Base-by-base conservation (phyloP, 1,284 basidiomycete genomes). In the Tilletia walkeri region DNA sequence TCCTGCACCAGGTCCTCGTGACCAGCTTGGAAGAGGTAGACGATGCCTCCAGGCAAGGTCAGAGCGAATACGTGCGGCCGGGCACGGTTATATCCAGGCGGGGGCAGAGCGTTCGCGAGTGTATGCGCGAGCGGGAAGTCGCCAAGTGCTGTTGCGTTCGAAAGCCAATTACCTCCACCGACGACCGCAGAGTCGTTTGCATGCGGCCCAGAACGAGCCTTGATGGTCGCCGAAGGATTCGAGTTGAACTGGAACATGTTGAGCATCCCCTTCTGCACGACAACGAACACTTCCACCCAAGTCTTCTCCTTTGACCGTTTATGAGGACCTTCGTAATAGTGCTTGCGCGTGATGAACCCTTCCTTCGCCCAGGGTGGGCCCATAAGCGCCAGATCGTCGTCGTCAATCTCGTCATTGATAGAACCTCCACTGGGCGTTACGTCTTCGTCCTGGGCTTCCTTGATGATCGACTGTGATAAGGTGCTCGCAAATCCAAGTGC, bases 301-400 rank as follows among this genome's bases (percentile, higher is more conserved):
- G 88, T 86, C 84, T 93, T 94, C 80, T 92, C 90, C 85, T 88
- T 92, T 18, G 92, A 90, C 36, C 93, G 87, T 83, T 92, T 94
- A 10, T 90, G 90, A 0, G 88, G 86, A 3, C 88, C 88, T 80
- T 97, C 95, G 90, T 92, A 95, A 83, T 95, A 96, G 75, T 94
- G 91, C 83, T 97, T 98, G 47, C 94, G 90, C 75, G 90, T 91
- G 3, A 99, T 88, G 86, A 95, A 91, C 16, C 95, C 95, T 84
- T 99, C 95, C 84, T 99, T 99, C 0, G 95, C 95, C 95, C 95
- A 99, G 0, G 95, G 95, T 2, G 95, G 90, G 34, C 95, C 95
- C 12, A 96, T 88, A 47, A 98, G 86, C 0, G 95, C 95, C 12
- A 98, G 87, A 84, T 97, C 94, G 81, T 97, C 94, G 81, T 98